Conservation (phyloP, 352 stramenopile genomes). For the Phytophthora pluvialis region DNA sequence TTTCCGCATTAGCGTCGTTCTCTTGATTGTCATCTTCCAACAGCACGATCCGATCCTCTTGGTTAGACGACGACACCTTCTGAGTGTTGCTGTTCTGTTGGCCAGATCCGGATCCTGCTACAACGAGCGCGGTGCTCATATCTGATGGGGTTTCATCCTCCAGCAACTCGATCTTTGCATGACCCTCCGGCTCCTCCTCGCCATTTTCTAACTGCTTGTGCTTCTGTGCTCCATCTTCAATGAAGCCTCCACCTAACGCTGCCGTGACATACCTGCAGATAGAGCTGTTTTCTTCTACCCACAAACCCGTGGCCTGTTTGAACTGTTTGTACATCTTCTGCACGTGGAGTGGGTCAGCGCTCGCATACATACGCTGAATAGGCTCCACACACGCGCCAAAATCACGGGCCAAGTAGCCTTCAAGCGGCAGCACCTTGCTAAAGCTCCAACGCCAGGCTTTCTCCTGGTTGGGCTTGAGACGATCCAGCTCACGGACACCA, state of each 20-base stretch:
- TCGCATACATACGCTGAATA: conserved; percentile 89
- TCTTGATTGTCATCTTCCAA: conserved; percentile 47
- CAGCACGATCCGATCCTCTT: conserved; percentile 39
- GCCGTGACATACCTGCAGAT: conserved; percentile 82
- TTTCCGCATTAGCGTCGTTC: conserved; percentile 43
- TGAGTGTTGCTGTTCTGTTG: conserved; percentile 12
- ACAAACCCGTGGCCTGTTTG: conserved; percentile 81
- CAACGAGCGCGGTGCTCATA: conserved; percentile 45
- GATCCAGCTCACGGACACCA: conserved; percentile 82
- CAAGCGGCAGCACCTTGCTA: conserved; percentile 81
- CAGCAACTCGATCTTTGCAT: conserved; percentile 51
- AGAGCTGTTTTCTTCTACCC: conserved; percentile 86
- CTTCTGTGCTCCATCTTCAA: conserved; percentile 53
- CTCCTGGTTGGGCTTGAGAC: conserved; percentile 87
- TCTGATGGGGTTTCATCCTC: conserved; percentile 35
- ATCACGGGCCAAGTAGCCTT: conserved; percentile 86
- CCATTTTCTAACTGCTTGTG: conserved; percentile 46
- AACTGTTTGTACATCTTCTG: conserved; percentile 91
- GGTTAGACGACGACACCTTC: conserved; percentile 24
- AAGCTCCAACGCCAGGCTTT: conserved; percentile 88
- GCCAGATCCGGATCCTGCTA: conserved; percentile 20
- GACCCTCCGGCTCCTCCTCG: conserved; percentile 38
- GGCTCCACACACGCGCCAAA: conserved; percentile 85
- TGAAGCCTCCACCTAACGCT: conserved; percentile 67
- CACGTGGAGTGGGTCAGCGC: conserved; percentile 77